phyloP scores from a whole-genome alignment of 2,329 filamentous ascomycete species.

The Ceratocystis cacaofunesta region DNA sequence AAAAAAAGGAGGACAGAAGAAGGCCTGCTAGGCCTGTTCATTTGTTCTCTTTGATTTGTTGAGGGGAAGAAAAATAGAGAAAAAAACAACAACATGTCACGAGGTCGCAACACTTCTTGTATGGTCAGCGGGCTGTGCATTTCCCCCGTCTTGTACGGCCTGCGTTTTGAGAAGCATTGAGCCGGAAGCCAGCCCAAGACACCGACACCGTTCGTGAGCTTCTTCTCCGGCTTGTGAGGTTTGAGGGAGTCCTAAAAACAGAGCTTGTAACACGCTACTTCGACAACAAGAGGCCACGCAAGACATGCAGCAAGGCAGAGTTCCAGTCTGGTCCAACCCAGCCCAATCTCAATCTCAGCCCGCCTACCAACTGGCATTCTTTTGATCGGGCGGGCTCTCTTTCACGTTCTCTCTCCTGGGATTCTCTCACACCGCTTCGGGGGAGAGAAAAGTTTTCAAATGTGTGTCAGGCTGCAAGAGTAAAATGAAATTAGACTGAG shows the following conservation, averaged over 20 bases:
- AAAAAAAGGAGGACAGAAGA: no score
- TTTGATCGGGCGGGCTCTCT: no score
- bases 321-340: no score
- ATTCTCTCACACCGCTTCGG: neutral
- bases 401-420: no score
- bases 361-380: no score
- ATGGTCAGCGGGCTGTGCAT: no score
- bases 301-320: neutral
- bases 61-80: neutral
- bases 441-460: neutral
- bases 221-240: neutral
- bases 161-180: no score
- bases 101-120: no score
- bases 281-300: neutral
- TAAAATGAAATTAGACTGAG: neutral
- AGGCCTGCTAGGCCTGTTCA: no score
- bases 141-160: no score
- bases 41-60: neutral
- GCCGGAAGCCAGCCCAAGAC: neutral
- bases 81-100: neutral
- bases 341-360: no score
- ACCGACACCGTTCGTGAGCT: neutral
- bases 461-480: neutral
- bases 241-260: neutral
- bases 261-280: neutral